Base-by-base conservation (phyloP, 1,139 yeast species). In the Yamadazyma triangularis region DNA sequence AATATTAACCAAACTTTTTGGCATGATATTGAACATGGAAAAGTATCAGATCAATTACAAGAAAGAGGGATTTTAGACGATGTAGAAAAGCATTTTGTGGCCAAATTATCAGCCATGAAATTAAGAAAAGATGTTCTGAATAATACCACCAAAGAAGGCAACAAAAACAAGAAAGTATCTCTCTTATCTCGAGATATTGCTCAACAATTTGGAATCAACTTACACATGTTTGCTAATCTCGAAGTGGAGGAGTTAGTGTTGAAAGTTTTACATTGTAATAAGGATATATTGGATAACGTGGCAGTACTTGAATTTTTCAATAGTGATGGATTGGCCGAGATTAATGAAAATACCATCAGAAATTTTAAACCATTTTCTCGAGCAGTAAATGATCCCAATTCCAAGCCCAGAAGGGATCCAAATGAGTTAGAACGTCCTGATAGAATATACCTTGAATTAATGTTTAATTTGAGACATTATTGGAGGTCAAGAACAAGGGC, bases 401-500 rank as follows among this genome's bases (percentile, higher is more conserved):
- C 53, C 18, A 50, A 50, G 30, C 83, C 91, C 0, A 71, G 66
- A 32, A 74, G 73, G 43, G 75, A 81, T 44, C 77, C 83, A 0
- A 50, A 56, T 1, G 82, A 76, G 28, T 66, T 91, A 31, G 91
- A 83, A 33, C 66, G 96, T 28, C 79, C 91, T 2, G 98, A 91
- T 53, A 70, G 85, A 37, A 67, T 91, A 1, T 91, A 74, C 50
- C 62, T 91, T 31, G 89, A 81, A 44, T 64, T 89, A 16, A 83
- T 88, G 45, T 84, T 75, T 55, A 85, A 88, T 47, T 59, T 91
- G 48, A 73, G 84, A 38, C 72, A 72, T 36, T 91, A 91, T 52
- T 91, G 98, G 98, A 73, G 75, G 38, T 74, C 88, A 1, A 67
- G 98, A 42, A 79, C 95, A n/a, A 64, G 87, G 28, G 88, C 94